Conservation (phyloP, 2,329 filamentous ascomycete species). For the Hypoxylon sp. region DNA sequence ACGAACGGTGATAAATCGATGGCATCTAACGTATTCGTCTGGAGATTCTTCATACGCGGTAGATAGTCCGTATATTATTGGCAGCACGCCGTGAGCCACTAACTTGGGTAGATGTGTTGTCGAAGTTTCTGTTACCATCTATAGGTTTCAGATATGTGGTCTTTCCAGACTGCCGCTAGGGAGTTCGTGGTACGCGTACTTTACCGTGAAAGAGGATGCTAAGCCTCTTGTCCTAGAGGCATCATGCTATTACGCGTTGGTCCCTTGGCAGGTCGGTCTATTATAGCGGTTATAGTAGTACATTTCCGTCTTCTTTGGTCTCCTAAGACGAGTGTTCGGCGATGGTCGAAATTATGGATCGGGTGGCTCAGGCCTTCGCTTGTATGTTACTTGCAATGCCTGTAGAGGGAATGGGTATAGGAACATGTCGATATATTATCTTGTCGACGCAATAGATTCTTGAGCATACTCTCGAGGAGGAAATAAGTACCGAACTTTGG, state of each 20-base stretch:
- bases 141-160: background rate
- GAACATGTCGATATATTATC: background rate
- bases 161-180: background rate
- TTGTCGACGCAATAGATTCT: background rate
- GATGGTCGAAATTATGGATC: conserved; percentile 4
- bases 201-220: background rate
- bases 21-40: background rate
- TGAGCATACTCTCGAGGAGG: background rate
- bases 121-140: background rate
- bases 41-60: no score
- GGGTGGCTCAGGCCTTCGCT: background rate
- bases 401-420: background rate
- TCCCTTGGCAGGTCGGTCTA: background rate
- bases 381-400: background rate
- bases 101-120: background rate
- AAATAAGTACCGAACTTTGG: no score
- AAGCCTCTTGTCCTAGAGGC: background rate
- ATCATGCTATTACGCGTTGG: background rate
- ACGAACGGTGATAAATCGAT: background rate
- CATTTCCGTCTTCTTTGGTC: background rate
- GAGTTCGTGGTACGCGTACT: background rate
- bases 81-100: background rate
- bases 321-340: conserved; percentile 5
- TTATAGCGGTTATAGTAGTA: background rate
- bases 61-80: background rate